These are phyloP conservation scores for Ustilago sp. DNA, from an alignment of 1,284 basidiomycete species.

Conservation along the genomic window DNA sequence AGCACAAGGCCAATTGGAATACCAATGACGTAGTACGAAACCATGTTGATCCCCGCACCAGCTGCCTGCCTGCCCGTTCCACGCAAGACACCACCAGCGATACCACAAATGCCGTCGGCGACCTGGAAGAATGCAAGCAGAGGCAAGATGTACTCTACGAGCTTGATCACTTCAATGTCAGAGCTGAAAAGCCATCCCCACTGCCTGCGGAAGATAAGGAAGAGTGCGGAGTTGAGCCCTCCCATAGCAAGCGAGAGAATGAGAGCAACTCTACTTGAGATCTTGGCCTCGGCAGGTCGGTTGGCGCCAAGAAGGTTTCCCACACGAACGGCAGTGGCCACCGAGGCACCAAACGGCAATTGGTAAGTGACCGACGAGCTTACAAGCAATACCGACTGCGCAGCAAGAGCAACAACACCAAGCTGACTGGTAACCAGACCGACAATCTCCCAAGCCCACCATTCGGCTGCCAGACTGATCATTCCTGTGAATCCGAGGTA, in stretches of 20 bases:
- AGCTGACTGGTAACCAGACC: slow-evolving; percentile 57
- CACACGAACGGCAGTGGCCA: slow-evolving; percentile 85
- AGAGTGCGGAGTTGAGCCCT: slow-evolving; percentile 74
- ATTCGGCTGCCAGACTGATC: slow-evolving; percentile 82
- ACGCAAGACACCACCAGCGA: slow-evolving; percentile 81
- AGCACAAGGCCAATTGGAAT: slow-evolving; percentile 72
- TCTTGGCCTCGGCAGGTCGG: slow-evolving; percentile 65
- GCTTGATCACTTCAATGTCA: slow-evolving; percentile 78
- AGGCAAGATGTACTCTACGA: slow-evolving; percentile 81
- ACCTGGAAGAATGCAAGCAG: slow-evolving; percentile 76
- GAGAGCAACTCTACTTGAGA: slow-evolving; percentile 64
- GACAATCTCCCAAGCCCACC: slow-evolving; percentile 91
- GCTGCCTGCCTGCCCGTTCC: slow-evolving; percentile 77
- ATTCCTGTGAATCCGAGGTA: slow-evolving; percentile 61
- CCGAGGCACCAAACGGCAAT: slow-evolving; percentile 82
- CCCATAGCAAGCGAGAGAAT: slow-evolving; percentile 41
- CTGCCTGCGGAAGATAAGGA: slow-evolving; percentile 77
- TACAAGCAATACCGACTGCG: slow-evolving; percentile 79
- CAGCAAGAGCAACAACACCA: slow-evolving; percentile 72
- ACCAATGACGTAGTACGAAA: slow-evolving; percentile 72
- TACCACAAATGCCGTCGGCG: slow-evolving; percentile 78
- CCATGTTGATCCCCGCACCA: slow-evolving; percentile 72
- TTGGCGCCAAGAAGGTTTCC: slow-evolving; percentile 72
- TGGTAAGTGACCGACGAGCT: slow-evolving; percentile 83
- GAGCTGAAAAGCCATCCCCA: slow-evolving; percentile 89